These are phyloP conservation scores for Pythium utonaiense DNA, from an alignment of 352 stramenopile genomes.

Conservation along the genomic window DNA sequence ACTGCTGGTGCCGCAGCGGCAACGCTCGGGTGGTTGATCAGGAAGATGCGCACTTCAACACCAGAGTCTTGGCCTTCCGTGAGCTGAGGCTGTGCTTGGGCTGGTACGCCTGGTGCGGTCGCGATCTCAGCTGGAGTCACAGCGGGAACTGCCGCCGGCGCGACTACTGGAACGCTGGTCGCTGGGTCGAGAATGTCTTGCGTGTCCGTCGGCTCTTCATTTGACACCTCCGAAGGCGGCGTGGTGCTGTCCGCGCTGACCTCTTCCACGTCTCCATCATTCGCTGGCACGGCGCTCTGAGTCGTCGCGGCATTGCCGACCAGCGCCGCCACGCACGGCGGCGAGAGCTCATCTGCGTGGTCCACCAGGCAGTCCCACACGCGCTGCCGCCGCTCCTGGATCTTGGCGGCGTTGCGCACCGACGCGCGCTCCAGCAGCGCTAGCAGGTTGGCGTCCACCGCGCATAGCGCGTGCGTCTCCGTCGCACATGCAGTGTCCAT, in stretches of 20 bases:
- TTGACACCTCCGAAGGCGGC: not conserved
- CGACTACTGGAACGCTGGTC: not conserved
- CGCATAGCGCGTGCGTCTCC: constrained; percentile 41
- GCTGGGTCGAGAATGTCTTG: not conserved
- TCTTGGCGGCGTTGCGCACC: constrained; percentile 30
- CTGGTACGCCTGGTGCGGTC: not conserved
- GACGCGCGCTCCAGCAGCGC: constrained; percentile 40
- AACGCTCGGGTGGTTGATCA: constrained; percentile 19
- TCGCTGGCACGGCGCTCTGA: constrained; percentile 13
- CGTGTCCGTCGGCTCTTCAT: not conserved
- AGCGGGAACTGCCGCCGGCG: not conserved
- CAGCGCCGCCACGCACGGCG: constrained; percentile 43
- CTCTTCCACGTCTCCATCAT: not conserved
- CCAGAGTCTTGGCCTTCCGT: constrained; percentile 7
- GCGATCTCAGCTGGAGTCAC: not conserved
- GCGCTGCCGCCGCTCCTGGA: constrained; percentile 37
- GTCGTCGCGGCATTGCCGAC: constrained; percentile 23
- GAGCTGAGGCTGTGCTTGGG: constrained; percentile 8
- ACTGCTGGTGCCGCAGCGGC: not conserved
- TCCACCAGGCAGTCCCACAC: constrained; percentile 49
- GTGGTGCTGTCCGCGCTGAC: not conserved
- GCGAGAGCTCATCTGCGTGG: constrained; percentile 51
- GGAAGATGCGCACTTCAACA: constrained; percentile 24
- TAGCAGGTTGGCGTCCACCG: constrained; percentile 44
- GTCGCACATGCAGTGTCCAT: constrained; percentile 31